Conservation (phyloP, 129 eudicot species). For the Flaveria ramosissima region DNA sequence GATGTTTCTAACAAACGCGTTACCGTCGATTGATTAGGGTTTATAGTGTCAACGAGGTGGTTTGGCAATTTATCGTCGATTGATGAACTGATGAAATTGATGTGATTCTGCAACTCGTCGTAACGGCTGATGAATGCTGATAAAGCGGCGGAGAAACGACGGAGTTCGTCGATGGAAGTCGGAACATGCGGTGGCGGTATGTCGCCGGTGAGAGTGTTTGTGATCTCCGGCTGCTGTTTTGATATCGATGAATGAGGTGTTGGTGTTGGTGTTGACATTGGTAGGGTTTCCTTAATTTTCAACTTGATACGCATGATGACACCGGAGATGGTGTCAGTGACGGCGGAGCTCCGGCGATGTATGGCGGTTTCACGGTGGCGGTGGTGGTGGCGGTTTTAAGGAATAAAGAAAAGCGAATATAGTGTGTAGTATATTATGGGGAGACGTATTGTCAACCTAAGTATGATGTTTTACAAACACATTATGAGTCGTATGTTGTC, state of each 20-base stretch:
- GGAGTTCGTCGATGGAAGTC: constrained; percentile 41
- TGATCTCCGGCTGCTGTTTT: constrained; percentile 10
- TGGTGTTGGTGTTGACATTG: not conserved
- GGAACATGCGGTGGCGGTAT: constrained; percentile 27
- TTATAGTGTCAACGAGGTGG: not conserved
- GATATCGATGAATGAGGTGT: constrained; percentile 6
- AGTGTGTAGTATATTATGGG: not conserved
- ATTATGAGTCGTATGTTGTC: too few relatives aligned
- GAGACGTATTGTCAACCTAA: not conserved
- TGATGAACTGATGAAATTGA: constrained; percentile 38
- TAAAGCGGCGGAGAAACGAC: constrained; percentile 49
- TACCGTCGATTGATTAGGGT: constrained; percentile 17
- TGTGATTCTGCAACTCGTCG: constrained; percentile 53
- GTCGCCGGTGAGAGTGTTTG: constrained; percentile 10
- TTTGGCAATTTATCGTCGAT: constrained; percentile 41
- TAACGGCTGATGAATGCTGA: constrained; percentile 53
- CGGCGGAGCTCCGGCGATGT: constrained; percentile 9
- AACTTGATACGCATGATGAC: not conserved
- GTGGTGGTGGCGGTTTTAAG: not conserved
- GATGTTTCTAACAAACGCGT: not conserved
- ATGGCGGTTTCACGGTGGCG: not conserved
- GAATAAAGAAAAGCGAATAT: not conserved
- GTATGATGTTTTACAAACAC: too few relatives aligned
- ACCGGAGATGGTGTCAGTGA: constrained; percentile 24
- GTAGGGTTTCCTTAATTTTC: not conserved